Evolutionary conservation across 805 yeast genomes (phyloP), one percentile per base, ranked within the genome.

Genomic region (Candida railenensis): DNA sequence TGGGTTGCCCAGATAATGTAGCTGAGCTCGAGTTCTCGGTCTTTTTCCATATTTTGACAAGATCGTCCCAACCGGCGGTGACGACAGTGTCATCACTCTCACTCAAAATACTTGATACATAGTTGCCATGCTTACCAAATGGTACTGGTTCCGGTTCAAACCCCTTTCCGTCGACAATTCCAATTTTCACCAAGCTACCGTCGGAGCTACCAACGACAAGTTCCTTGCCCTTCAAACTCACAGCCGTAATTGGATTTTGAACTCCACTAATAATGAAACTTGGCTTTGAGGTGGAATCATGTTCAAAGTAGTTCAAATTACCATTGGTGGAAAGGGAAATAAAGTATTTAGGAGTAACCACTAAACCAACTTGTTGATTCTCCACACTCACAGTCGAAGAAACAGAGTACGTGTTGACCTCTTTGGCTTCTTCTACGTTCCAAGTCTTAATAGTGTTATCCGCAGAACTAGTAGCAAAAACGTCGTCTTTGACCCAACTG

Each of bases 41-140:
- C n/a, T 50, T 50, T 12, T 56, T 48, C 73, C 74, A 67, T 14
- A 60, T 37, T 57, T 77, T 80, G 40, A 90, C 56, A 12, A 80
- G 80, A 59, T 89, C 96, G 65, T 92, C 99, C 98, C 98, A 94
- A 2, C 91, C 95, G 18, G 81, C 72, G n/a, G 89, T 74, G 16
- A 81, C 56, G 11, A 11, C 44, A 0, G 63, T 57, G 0, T 60
- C 63, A 11, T 59, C 57, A 54, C 57, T 21, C 54, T 33, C 45
- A 3, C 9, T 12, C 15, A 63, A 50, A 15, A 78, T 76, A 2
- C 83, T 82, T 30, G 80, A 81, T 39, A 92, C 77, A 51, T 85
- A 77, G 53, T 90, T 89, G 0, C 77, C 59, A 63, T 91, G 97
- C 2, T 68, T 66, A 22, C 53, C 62, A n/a, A 41, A 12, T 18